phyloP scores from a whole-genome alignment of 768 basidiomycete species.

The Trametes meyenii region DNA sequence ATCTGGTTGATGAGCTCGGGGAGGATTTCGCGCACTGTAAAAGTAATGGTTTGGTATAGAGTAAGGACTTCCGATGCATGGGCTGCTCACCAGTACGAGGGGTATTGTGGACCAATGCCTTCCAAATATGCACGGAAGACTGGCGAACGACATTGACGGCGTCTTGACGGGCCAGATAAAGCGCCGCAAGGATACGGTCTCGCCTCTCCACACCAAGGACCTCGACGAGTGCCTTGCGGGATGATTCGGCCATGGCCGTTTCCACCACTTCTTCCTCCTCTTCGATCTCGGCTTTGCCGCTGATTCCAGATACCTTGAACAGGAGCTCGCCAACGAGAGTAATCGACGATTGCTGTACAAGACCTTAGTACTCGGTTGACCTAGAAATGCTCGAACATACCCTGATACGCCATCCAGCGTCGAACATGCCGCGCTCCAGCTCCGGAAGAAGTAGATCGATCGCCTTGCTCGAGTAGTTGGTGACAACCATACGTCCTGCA shows the following conservation, averaged over 20 bases:
- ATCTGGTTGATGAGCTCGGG: conserved; percentile 82
- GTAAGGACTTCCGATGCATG: background rate
- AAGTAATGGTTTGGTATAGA: conserved; percentile 15
- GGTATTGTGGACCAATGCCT: conserved; percentile 94
- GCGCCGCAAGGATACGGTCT: conserved; percentile 85
- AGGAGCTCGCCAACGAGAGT: conserved; percentile 93
- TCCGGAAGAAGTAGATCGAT: conserved; percentile 94
- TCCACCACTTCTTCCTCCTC: conserved; percentile 79
- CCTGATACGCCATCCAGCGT: conserved; percentile 92
- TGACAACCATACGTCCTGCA: conserved; percentile 97
- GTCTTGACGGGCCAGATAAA: conserved; percentile 95
- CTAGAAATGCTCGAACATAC: conserved; percentile 45
- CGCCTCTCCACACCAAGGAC: conserved; percentile 87
- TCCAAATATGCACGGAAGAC: conserved; percentile 96
- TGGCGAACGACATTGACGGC: conserved; percentile 87
- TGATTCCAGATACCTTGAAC: conserved; percentile 96
- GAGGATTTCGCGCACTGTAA: conserved; percentile 90
- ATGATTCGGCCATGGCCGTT: conserved; percentile 69
- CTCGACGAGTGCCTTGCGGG: conserved; percentile 83
- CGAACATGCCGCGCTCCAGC: conserved; percentile 93
- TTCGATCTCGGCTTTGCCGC: conserved; percentile 81
- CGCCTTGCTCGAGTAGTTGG: conserved; percentile 89
- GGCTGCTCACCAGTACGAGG: conserved; percentile 75
- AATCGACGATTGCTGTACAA: conserved; percentile 83
- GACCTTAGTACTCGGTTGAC: conserved; percentile 16